Conservation (phyloP, 257 asterid species). For the Penstemon eatonii region DNA sequence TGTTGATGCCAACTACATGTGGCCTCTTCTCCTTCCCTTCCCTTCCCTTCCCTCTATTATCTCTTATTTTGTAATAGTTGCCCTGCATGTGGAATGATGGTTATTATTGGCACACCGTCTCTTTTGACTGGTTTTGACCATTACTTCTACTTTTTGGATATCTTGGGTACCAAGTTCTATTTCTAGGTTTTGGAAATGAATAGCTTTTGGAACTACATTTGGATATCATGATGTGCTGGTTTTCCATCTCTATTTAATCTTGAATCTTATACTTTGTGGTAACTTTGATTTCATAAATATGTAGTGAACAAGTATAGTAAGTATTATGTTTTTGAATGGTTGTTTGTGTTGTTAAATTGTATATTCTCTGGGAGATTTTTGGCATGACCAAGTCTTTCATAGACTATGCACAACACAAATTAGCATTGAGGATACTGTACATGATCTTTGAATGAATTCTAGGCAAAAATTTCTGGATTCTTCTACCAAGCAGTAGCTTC, state of each 20-base stretch:
- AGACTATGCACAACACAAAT: too few species aligned
- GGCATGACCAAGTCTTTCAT: too few species aligned
- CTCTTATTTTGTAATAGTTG: constrained; percentile 9
- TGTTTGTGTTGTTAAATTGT: too few species aligned
- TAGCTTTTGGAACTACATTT: constrained; percentile 9
- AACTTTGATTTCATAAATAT: not conserved
- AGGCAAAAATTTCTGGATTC: too few species aligned
- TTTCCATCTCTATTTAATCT: not conserved
- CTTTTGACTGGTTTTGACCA: not conserved
- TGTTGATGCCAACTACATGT: not conserved
- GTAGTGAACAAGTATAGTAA: not conserved
- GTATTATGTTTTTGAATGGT: too few species aligned
- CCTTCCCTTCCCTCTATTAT: not conserved
- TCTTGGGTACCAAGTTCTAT: constrained; percentile 14
- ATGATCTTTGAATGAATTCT: too few species aligned
- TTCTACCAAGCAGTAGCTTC: too few species aligned
- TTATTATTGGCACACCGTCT: not conserved
- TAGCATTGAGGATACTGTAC: too few species aligned
- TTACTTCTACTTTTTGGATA: not conserved
- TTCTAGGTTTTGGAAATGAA: constrained; percentile 7
- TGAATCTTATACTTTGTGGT: not conserved
- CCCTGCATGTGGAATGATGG: not conserved
- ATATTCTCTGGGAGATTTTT: too few species aligned
- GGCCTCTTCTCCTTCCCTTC: not conserved
- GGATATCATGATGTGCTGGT: not conserved